These are phyloP conservation scores for Fusarium pseudoanthophilum DNA, from an alignment of 2,329 filamentous ascomycete species.

Conservation along the genomic window DNA sequence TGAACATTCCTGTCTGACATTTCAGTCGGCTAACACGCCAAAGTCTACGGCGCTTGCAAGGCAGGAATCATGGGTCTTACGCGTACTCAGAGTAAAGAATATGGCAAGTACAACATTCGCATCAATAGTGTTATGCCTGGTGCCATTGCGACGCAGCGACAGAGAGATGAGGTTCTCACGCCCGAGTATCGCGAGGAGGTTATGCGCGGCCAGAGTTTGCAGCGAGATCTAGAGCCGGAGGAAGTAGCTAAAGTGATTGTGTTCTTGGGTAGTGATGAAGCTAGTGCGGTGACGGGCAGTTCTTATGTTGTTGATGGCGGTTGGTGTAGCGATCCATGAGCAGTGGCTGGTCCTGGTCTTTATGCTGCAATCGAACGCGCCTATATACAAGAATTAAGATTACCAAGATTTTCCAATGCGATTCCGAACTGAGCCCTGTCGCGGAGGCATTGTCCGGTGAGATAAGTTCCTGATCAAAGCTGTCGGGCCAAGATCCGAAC, in stretches of 20 bases:
- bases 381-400: fast-evolving
- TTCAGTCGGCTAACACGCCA: neutral
- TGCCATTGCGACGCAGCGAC: constrained; percentile 57
- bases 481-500: neutral
- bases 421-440: fast-evolving
- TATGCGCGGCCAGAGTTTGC: constrained; percentile 54
- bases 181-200: constrained; percentile 54
- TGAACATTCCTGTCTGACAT: fast-evolving
- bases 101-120: constrained; percentile 58
- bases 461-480: neutral
- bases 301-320: constrained; percentile 51
- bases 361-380: fast-evolving
- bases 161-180: constrained; percentile 57
- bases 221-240: constrained; percentile 53
- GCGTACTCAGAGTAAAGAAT: constrained; percentile 64
- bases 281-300: constrained; percentile 57
- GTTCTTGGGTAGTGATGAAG: constrained; percentile 59
- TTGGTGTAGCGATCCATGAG: constrained; percentile 42
- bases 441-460: too few species aligned
- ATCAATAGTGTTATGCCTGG: constrained; percentile 63
- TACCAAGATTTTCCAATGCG: fast-evolving
- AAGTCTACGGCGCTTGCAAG: constrained; percentile 62
- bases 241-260: constrained; percentile 60
- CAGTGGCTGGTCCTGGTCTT: too few species aligned
- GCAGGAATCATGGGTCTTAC: constrained; percentile 66